phyloP scores from a whole-genome alignment of 345 rosid genomes.

The Eucalyptus curtisii region DNA sequence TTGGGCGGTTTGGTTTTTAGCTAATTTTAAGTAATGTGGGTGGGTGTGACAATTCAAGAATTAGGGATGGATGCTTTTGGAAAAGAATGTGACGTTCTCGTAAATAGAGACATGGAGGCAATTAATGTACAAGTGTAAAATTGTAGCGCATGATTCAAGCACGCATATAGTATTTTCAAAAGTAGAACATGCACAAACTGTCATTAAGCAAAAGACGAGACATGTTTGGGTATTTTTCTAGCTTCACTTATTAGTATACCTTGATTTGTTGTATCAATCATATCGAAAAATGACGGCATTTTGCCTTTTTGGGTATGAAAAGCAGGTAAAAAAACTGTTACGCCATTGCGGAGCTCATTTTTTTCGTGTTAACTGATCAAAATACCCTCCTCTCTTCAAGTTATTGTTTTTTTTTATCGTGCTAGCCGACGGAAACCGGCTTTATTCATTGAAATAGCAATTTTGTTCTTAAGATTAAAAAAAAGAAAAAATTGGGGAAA shows the following conservation, averaged over 20 bases:
- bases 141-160: neutral
- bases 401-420: neutral
- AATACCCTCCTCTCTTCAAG: neutral
- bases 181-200: neutral
- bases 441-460: neutral
- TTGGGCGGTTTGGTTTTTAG: neutral
- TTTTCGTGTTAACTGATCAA: neutral
- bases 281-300: rapidly evolving
- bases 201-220: neutral
- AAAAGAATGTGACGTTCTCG: neutral
- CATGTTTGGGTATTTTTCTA: neutral
- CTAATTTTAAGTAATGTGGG: neutral
- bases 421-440: neutral
- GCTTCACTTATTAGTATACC: neutral
- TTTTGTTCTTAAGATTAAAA: neutral
- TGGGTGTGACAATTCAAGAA: neutral
- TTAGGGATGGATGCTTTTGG: neutral
- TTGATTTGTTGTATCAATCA: neutral
- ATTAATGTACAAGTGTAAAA: neutral
- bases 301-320: neutral
- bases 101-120: neutral
- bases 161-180: neutral
- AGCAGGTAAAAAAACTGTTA: neutral
- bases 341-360: rapidly evolving
- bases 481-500: neutral